Evolutionary conservation across 108 stramenopile genomes (phyloP), one percentile per base, ranked within the genome.

Genomic region (Cyclotella sp.): DNA sequence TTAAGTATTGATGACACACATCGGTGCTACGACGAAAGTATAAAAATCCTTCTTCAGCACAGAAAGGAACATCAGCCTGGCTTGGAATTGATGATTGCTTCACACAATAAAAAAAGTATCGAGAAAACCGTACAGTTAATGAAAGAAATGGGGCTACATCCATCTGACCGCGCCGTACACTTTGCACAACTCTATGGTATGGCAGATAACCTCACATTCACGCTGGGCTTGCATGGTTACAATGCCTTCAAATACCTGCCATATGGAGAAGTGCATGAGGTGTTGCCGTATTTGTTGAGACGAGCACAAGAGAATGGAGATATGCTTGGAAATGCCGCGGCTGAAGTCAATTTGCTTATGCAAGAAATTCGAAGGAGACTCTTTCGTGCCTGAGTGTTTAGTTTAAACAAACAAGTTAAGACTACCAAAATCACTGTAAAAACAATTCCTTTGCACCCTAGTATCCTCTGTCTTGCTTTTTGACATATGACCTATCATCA

Each of bases 101-200:
- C 96, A 21, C 98, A 99, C 88, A 98, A 98, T 72, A 87, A 96
- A 76, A 49, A 63, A 51, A 95, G 91, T 65, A 90, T 97, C 47
- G 84, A 90, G 75, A 75, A 74, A 55, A 89, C 97, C 10, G 83
- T 97, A 19, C 52, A 73, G 0, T 51, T 82, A 13, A 97, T 98
- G 95, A 65, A 81, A 34, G 79, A 88, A 21, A 77, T 90, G 9
- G 87, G 87, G 19, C 73, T 98, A 18, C 75, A 80, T 30, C 57
- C 78, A 19, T 53, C 52, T 1, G 81, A 81, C 53, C 16, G 63
- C 13, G 70, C 67, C 21, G 65, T 92, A 0, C 83, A 86, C 77
- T 99, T 99, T 82, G 99, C 94, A 0, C 99, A 99, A 82, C 91
- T 99, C 0, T 95, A 95, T 43, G 98, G 99, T 55, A 98, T 99